Conservation (phyloP, 1,139 yeast genomes). For the Scheffersomyces parashehatae region DNA sequence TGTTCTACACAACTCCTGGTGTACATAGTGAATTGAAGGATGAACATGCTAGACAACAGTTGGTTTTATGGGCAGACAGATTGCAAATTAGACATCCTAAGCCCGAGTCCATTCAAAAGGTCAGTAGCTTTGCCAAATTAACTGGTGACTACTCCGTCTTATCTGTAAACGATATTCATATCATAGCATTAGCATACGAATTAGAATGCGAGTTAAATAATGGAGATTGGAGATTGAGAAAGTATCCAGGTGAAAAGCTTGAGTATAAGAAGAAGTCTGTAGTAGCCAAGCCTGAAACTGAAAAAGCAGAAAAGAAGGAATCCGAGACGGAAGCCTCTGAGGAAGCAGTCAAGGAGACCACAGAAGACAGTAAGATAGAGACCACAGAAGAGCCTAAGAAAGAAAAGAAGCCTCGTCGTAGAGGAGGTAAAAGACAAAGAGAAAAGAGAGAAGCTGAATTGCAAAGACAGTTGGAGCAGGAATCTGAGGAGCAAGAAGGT, state of each 20-base stretch:
- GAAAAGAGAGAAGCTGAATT: slow-evolving; percentile 50
- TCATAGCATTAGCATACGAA: slow-evolving; percentile 88
- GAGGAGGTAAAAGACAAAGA: slow-evolving; percentile 66
- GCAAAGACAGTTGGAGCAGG: slow-evolving; percentile 19
- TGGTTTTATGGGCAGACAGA: slow-evolving; percentile 72
- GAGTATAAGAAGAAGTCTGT: slow-evolving; percentile 13
- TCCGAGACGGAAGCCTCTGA: slow-evolving; percentile 7
- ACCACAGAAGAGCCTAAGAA: slow-evolving; percentile 6
- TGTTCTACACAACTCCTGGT: slow-evolving; percentile 87
- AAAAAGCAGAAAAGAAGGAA: slow-evolving; percentile 12
- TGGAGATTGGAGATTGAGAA: slow-evolving; percentile 71
- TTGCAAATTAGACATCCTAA: slow-evolving; percentile 75
- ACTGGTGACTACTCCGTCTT: slow-evolving; percentile 92
- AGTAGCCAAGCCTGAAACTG: slow-evolving; percentile 1
- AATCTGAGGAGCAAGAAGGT: slow-evolving; percentile 12
- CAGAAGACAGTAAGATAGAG: slow-evolving; percentile 6
- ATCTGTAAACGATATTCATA: slow-evolving; percentile 87
- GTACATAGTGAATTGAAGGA: slow-evolving; percentile 86
- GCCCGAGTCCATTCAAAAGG: slow-evolving; percentile 60
- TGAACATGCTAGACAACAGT: slow-evolving; percentile 76
- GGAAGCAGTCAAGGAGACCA: slow-evolving; percentile 7
- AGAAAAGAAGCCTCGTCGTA: slow-evolving; percentile 50
- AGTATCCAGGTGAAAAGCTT: slow-evolving; percentile 64
- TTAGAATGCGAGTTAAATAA: slow-evolving; percentile 69
- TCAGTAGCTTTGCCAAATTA: slow-evolving; percentile 71